Base-by-base conservation (phyloP, 2,329 filamentous ascomycete genomes). In the Aspergillus ochraceoroseus region DNA sequence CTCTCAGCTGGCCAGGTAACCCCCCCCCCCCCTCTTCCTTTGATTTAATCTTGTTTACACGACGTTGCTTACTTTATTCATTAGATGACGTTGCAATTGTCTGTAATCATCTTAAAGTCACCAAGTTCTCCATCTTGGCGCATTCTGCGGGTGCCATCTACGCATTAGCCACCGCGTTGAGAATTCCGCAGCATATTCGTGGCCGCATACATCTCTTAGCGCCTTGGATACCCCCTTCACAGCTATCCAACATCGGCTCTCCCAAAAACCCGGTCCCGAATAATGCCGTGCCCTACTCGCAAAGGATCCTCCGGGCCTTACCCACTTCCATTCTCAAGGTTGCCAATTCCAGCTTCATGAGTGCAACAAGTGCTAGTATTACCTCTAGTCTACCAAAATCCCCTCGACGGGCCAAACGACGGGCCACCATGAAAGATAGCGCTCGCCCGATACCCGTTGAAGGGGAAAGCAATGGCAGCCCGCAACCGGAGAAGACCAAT, bases 101-200 rank as follows among this genome's bases (percentile, higher is more conserved):
- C 43, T 98, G 92, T 62, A 87, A 95, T 58, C 74, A 85, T 9
- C 74, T 98, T 30, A 89, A 87, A 53, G 94, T 98, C 49, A 92
- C 83, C 7, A 94, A 95, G 53, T 98, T 98, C 61, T 96, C 90
- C 5, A 85, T 98, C 13, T 75, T 98, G 1, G 92, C 92, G 2
- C 92, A 98, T 64, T 96, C 90, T 0, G 92, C 92, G 1, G 92
- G 92, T 11, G 90, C 92, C n/a, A 94, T 98, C 37, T 98, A 98
- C 59, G 92, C 92, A 2, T 76, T 98, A 12, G 92, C 92, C 0
- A 96, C 92, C 0, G 92, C 92, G 0, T 73, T 98, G 30, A 85
- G 92, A 30, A 94, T 98, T 78, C 92, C 92, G 3, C 89, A 95
- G 56, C 87, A 95, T 58, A 94, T 98, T 46, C 83, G 89, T 4